phyloP scores from a whole-genome alignment of 2,329 filamentous ascomycete genomes.

The Cladosporium sp. region DNA sequence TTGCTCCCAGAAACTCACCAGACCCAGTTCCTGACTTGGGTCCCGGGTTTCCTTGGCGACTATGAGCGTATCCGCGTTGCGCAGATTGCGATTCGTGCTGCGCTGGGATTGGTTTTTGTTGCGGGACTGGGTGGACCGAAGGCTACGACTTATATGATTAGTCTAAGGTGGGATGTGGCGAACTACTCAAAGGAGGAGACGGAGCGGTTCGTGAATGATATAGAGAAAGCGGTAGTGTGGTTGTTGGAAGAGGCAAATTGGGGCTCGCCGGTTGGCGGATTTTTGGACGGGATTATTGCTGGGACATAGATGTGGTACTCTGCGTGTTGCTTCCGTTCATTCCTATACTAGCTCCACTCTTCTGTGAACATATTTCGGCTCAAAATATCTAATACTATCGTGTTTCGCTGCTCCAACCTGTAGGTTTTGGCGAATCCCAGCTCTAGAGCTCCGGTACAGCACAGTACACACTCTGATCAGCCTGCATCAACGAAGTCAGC shows the following conservation, averaged over 20 bases:
- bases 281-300: background rate
- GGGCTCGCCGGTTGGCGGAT: background rate
- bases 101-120: background rate
- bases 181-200: background rate
- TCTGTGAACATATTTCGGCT: too few relatives aligned
- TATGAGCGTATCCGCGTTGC: background rate
- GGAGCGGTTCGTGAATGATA: background rate
- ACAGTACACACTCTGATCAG: too few relatives aligned
- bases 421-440: too few relatives aligned
- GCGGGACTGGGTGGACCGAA: background rate
- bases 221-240: background rate
- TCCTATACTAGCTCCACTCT: too few relatives aligned
- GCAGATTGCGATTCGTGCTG: background rate
- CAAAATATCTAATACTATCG: too few relatives aligned
- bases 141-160: background rate
- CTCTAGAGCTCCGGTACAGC: too few relatives aligned
- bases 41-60: background rate
- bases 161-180: background rate
- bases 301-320: background rate
- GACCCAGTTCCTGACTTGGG: background rate
- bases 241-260: constrained; percentile 1
- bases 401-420: too few relatives aligned
- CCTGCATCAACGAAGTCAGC: too few relatives aligned
- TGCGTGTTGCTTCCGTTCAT: too few relatives aligned
- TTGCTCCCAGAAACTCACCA: background rate